Conservation (phyloP, 257 asterid genomes). For the Verbena officinalis region DNA sequence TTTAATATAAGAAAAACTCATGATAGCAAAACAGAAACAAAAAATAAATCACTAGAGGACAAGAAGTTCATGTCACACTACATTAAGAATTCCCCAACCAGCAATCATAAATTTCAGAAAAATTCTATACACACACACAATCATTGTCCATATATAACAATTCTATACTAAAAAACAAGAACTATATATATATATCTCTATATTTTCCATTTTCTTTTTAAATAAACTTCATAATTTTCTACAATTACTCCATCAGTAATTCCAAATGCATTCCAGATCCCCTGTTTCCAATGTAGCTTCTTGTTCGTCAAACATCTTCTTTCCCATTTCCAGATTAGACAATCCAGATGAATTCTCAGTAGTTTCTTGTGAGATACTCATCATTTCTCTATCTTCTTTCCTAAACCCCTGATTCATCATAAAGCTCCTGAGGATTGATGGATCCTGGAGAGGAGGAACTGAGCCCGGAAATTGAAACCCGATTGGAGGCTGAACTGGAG, state of each 20-base stretch:
- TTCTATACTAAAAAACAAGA: background rate
- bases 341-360: conserved; percentile 54
- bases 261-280: conserved; percentile 68
- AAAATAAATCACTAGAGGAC: conserved; percentile 12
- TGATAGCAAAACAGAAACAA: background rate
- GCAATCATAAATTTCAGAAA: conserved; percentile 24
- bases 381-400: conserved; percentile 46
- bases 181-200: background rate
- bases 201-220: background rate
- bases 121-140: conserved; percentile 31
- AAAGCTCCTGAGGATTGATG: conserved; percentile 31
- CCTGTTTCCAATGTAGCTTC: conserved; percentile 40
- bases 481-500: conserved; percentile 31
- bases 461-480: conserved; percentile 40
- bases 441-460: conserved; percentile 29
- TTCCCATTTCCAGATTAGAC: conserved; percentile 58
- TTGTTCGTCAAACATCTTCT: conserved; percentile 47
- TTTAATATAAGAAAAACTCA: too few relatives aligned
- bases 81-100: conserved; percentile 19
- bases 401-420: conserved; percentile 41
- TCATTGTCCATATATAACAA: conserved; percentile 13
- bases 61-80: background rate
- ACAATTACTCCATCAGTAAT: conserved; percentile 37
- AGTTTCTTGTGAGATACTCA: conserved; percentile 55
- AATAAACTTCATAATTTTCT: background rate